These are phyloP conservation scores for Aspergillus pseudoviridinutans DNA, from an alignment of 2,329 filamentous ascomycete genomes.

Conservation along the genomic window DNA sequence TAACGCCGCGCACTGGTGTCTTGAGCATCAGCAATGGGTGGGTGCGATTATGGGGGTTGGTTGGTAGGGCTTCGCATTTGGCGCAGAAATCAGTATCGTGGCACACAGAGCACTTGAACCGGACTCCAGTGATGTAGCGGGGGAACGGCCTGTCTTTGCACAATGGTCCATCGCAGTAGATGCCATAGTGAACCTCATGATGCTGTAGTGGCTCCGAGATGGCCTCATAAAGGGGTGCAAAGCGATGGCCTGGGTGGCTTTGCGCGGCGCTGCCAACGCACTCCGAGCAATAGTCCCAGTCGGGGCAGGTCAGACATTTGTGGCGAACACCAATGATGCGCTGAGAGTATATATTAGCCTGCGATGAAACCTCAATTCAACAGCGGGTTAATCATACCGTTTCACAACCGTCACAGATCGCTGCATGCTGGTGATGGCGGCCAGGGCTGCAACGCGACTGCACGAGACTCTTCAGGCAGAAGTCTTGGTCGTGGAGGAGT, in stretches of 20 bases:
- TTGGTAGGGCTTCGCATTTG: constrained; percentile 83
- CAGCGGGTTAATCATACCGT: constrained; percentile 44
- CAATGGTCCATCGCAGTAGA: constrained; percentile 91
- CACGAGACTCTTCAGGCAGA: constrained; percentile 58
- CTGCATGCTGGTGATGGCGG: constrained; percentile 76
- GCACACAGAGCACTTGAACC: constrained; percentile 97
- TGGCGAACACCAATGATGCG: constrained; percentile 84
- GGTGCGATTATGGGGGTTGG: constrained; percentile 85
- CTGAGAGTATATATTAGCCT: constrained; percentile 35
- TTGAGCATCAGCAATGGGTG: constrained; percentile 97
- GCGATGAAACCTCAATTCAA: not conserved
- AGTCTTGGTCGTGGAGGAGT: constrained; percentile 49
- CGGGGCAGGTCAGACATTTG: constrained; percentile 95
- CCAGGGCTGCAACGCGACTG: constrained; percentile 70
- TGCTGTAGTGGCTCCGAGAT: constrained; percentile 45
- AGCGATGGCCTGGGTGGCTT: constrained; percentile 79
- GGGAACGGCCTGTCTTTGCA: constrained; percentile 56
- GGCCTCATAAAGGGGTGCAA: constrained; percentile 79
- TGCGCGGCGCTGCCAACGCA: constrained; percentile 66
- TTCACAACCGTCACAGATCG: constrained; percentile 93
- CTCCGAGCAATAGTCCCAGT: constrained; percentile 88
- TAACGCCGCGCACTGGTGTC: constrained; percentile 83
- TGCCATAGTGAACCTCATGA: constrained; percentile 66
- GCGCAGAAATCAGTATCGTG: constrained; percentile 93
- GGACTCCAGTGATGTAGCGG: constrained; percentile 70